Evolutionary conservation across 2,329 filamentous ascomycete species (phyloP), one percentile per base, ranked within the genome.

Genomic region (Paecilomyces fulvus): DNA sequence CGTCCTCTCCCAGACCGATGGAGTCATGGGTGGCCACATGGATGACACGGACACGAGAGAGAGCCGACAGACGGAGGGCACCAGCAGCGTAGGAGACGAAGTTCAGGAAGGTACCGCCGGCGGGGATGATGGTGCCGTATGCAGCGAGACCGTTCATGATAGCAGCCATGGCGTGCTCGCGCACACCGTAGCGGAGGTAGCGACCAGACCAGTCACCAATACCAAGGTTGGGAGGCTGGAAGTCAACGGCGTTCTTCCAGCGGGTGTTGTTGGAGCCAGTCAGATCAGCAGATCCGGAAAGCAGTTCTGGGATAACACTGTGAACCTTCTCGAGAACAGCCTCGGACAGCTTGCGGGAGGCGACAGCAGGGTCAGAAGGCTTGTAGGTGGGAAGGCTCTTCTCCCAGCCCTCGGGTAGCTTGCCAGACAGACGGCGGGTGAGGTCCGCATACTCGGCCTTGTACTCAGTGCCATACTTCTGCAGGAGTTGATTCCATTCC

Each of bases 1-100:
- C 94, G 72, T 99, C 94, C 81, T 99, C 94, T 78, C 94, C 94
- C 65, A 97, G 90, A 82, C 94, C 94, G 69, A 99, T 99, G 64
- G 92, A 96, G 83, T 97, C 92, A 84, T 97, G 92, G 66, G 92
- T 97, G 70, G 94, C 92, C 67, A 97, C 84, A 87, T 94, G 95
- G 81, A 99, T 92, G 73, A 85, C 82, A 69, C 92, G 92, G 74
- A 92, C 83, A 76, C 89, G 92, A 51, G 92, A 95, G 66, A 99
- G 84, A 46, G 94, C 86, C 37, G 92, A 96, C 60, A 99, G 86
- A 78, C 94, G 92, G 73, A 97, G 88, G 69, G 94, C 87, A 77
- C 94, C 94, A 64, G 94, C 91, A 65, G 90, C 92, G 75, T 99
- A 99, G 25, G 92, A 97, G 66, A 97, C 91, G 77, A 99, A 99